Evolutionary conservation across 192 early-diverging fungal genomes (phyloP).

Genomic region (Backusella macrospora): DNA sequence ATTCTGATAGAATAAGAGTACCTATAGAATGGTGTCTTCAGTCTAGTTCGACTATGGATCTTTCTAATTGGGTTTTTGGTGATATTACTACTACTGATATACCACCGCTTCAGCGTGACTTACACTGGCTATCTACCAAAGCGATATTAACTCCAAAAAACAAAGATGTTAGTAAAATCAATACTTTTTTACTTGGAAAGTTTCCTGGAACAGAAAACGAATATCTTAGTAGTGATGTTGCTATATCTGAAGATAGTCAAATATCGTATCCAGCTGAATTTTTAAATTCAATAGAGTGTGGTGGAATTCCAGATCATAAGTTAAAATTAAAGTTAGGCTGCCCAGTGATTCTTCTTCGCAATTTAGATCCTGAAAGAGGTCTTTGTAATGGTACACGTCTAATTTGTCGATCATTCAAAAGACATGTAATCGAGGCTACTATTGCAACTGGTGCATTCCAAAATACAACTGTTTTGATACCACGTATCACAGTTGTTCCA

Average conservation of each 20-base stretch:
- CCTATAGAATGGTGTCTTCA: not conserved
- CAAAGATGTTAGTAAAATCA: not conserved
- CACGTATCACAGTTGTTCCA: slow-evolving; percentile 17
- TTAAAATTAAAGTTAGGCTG: not conserved
- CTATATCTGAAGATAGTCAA: not conserved
- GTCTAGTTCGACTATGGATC: not conserved
- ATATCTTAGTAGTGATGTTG: not conserved
- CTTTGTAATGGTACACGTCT: slow-evolving; percentile 33
- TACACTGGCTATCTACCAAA: not conserved
- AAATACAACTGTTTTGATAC: slow-evolving; percentile 20
- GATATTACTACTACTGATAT: not conserved
- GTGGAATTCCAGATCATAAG: not conserved
- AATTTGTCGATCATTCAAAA: slow-evolving; percentile 12
- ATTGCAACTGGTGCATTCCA: slow-evolving; percentile 23
- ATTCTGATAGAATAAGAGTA: not conserved
- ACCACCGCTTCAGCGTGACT: not conserved
- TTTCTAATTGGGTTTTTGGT: not conserved
- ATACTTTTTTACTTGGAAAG: not conserved
- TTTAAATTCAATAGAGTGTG: not conserved
- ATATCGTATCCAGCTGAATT: not conserved
- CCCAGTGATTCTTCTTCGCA: not conserved
- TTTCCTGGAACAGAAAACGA: not conserved
- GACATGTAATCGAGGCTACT: slow-evolving; percentile 20
- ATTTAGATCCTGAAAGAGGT: not conserved
- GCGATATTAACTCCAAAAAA: slow-evolving; percentile 14